phyloP scores from a whole-genome alignment of 345 rosid genomes.

The Populus ilicifolia region DNA sequence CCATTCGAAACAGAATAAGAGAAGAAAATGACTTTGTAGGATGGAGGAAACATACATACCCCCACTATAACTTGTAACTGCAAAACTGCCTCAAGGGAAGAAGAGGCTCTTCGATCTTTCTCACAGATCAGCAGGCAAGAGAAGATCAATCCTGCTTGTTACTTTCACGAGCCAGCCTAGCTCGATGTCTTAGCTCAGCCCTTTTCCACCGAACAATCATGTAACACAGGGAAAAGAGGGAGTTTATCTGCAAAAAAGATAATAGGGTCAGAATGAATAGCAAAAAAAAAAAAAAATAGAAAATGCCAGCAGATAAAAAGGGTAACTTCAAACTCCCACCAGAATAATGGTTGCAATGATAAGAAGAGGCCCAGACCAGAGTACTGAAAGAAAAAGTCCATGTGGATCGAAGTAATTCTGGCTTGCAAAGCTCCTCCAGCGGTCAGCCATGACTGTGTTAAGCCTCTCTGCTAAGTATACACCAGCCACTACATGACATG shows the following conservation, averaged over 20 bases:
- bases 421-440: constrained; percentile 81
- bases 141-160: constrained; percentile 62
- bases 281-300: not conserved
- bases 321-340: constrained; percentile 41
- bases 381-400: constrained; percentile 72
- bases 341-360: constrained; percentile 67
- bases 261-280: not conserved
- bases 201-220: constrained; percentile 85
- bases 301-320: constrained; percentile 2
- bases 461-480: constrained; percentile 87
- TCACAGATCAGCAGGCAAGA: not conserved
- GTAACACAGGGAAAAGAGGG: constrained; percentile 72
- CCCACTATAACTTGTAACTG: not conserved
- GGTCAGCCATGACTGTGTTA: constrained; percentile 50
- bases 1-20: not conserved
- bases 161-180: constrained; percentile 50
- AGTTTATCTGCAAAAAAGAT: constrained; percentile 59
- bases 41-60: not conserved
- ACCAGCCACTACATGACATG: constrained; percentile 63
- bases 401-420: constrained; percentile 88
- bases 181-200: constrained; percentile 92
- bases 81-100: not conserved
- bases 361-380: constrained; percentile 98
- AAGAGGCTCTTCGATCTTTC: not conserved
- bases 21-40: not conserved